Evolutionary conservation across 352 stramenopile genomes (phyloP), one percentile per base, ranked within the genome.

Genomic region (Saprolegnia parasitica): DNA sequence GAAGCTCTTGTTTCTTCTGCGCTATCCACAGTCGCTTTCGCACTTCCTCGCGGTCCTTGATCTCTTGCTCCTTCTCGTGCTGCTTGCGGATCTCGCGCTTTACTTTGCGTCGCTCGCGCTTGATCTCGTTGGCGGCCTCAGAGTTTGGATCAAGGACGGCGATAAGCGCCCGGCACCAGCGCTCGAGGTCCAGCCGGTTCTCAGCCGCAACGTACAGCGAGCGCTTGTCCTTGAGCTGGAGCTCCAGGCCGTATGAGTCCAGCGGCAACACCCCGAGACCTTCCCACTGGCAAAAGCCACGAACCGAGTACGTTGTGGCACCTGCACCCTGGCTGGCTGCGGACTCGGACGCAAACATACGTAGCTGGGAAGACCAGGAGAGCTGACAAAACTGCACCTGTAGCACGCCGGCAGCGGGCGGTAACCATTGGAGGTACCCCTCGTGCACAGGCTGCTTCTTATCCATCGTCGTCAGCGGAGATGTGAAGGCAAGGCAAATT

Each of bases 181-280:
- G 89, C 26, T 93, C 85, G 4, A 91, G 65, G 71, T 94, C 86
- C 46, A 92, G 68, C 52, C 86, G 86, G 75, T 94, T 94, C 47
- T 89, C 88, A 5, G 86, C 84, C 18, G 81, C 83, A 54, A 94
- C 63, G 56, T 79, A 80, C 74, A 93, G 86, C 20, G 81, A 67
- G 9, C 74, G 55, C 52, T 88, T 74, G 32, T 83, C 78, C 40
- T 93, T 84, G 50, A 91, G 74, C 56, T 88, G 86, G 23, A 93
- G 78, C 74, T 93, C 86, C 23, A 94, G 71, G 8, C 86, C 86
- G 75, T 94, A 93, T 18, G 81, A 71, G 58, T 94, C 82, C 57
- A 64, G 65, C n/a, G 77, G 79, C 3, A 91, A 70, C 60, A 91
- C 71, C 0, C 83, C 83, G 16, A 84, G 72, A 4, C 86, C 84